Conservation (phyloP, 768 basidiomycete genomes). For the Russula foetens region DNA sequence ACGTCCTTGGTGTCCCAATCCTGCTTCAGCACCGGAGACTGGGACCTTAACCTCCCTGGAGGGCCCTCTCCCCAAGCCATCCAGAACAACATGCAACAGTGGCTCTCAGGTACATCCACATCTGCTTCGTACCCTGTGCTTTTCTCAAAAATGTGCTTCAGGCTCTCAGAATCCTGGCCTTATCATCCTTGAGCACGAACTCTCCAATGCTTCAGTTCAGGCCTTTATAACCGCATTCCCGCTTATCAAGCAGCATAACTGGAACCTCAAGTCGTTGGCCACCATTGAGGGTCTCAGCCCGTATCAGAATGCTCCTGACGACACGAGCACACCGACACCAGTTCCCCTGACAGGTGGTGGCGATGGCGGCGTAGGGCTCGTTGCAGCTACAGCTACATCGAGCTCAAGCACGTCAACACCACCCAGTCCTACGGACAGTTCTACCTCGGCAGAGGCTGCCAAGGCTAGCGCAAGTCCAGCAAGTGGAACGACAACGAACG, state of each 20-base stretch:
- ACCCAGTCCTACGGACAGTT: neutral
- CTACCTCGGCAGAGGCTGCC: neutral
- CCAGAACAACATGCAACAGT: constrained; percentile 41
- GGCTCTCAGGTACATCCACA: constrained; percentile 39
- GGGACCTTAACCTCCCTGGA: constrained; percentile 44
- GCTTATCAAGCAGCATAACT: constrained; percentile 55
- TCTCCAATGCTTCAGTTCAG: constrained; percentile 46
- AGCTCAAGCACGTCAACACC: neutral
- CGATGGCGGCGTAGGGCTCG: constrained; percentile 6
- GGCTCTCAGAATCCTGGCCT: constrained; percentile 74
- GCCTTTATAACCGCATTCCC: constrained; percentile 64
- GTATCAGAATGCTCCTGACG: constrained; percentile 5
- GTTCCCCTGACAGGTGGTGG: constrained; percentile 5
- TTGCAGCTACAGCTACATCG: neutral
- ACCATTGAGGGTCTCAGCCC: constrained; percentile 20
- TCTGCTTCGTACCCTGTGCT: neutral
- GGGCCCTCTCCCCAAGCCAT: constrained; percentile 42
- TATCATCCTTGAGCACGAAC: constrained; percentile 80
- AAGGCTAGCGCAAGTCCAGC: neutral
- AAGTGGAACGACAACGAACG: neutral
- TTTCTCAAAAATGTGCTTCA: constrained; percentile 14
- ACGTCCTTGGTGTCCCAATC: constrained; percentile 1
- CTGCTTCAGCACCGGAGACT: constrained; percentile 57
- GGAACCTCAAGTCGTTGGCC: constrained; percentile 57
- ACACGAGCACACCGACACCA: neutral